Base-by-base conservation (phyloP, 441 rosid species). In the Populus hybrid region DNA sequence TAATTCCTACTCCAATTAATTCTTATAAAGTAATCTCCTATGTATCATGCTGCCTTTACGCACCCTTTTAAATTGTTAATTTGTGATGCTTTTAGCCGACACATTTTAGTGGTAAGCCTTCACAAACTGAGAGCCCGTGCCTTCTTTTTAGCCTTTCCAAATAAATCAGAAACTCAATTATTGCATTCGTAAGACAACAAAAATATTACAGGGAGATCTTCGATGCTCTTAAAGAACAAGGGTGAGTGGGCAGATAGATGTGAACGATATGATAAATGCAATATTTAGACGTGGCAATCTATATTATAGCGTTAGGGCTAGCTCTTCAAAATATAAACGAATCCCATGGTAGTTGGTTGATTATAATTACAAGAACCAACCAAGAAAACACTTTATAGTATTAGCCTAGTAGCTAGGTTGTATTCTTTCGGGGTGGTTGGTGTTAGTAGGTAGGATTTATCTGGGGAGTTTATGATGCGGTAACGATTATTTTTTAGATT, bases 71-170 rank as follows among this genome's bases (percentile, higher is more conserved):
- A 83, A 72, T 8, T 2, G 14, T 35, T n/a, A n/a, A n/a, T n/a
- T 12, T 81, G 88, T 10, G 73, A 78, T 75, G 82, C 88, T 84
- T 90, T 90, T 83, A 80, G 78, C 85, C 76, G 88, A 87, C 90
- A 88, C 61, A 50, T 82, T 74, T 66, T 65, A 80, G 87, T 82
- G 87, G 82, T 65, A 29, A 71, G 31, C 63, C 74, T 78, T 72
- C 38, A 31, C 76, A 71, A 59, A 63, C 67, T 29, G 63, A 72
- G 64, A 56, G 59, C 73, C 59, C 3, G 74, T 26, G 40, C 66
- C 14, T 21, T 4, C 65, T 23, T 33, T 33, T 6, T 9, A 9
- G 28, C 23, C 65, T 23, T 9, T 63, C 65, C 65, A 24, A 63
- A 7, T 20, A 56, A 7, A 59, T 3, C 64, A 59, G 63, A 56